Evolutionary conservation across 2,329 filamentous ascomycete genomes (phyloP).

Genomic region (Bertia moriformis): DNA sequence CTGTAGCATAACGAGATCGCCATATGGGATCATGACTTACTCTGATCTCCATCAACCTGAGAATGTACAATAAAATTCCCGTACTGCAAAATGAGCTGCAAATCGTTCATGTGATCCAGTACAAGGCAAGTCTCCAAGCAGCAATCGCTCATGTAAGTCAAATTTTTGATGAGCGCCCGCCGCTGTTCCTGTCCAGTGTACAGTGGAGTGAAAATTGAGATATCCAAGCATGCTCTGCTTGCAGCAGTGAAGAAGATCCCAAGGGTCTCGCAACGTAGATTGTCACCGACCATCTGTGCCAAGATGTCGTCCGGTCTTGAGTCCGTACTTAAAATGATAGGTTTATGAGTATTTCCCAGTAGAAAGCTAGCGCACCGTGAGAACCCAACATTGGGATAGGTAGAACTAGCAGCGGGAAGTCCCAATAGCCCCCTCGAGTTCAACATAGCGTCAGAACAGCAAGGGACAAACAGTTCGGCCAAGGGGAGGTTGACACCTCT

Average conservation of each 20-base stretch:
- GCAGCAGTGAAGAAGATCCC: conserved; percentile 4
- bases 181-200: conserved; percentile 6
- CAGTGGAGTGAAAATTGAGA: conserved; percentile 3
- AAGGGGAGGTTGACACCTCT: conserved; percentile 2
- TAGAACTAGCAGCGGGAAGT: neutral
- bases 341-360: neutral
- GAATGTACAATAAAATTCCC: conserved; percentile 28
- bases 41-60: conserved; percentile 25
- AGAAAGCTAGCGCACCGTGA: neutral
- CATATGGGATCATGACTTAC: conserved; percentile 11
- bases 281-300: conserved; percentile 2
- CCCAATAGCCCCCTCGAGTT: too few relatives aligned
- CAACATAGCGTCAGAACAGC: too few relatives aligned
- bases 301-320: conserved; percentile 1
- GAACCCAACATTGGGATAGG: too few relatives aligned
- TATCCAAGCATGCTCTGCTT: conserved; percentile 7
- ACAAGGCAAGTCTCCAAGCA: conserved; percentile 10
- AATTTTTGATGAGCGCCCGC: conserved; percentile 5
- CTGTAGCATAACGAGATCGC: neutral
- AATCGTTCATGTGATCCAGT: conserved; percentile 21
- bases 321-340: conserved; percentile 1
- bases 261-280: conserved; percentile 4
- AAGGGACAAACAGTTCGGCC: conserved; percentile 2
- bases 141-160: conserved; percentile 7
- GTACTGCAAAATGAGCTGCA: conserved; percentile 27